These are phyloP conservation scores for Casuarina glauca DNA, from an alignment of 306 rosid genomes.

Conservation along the genomic window DNA sequence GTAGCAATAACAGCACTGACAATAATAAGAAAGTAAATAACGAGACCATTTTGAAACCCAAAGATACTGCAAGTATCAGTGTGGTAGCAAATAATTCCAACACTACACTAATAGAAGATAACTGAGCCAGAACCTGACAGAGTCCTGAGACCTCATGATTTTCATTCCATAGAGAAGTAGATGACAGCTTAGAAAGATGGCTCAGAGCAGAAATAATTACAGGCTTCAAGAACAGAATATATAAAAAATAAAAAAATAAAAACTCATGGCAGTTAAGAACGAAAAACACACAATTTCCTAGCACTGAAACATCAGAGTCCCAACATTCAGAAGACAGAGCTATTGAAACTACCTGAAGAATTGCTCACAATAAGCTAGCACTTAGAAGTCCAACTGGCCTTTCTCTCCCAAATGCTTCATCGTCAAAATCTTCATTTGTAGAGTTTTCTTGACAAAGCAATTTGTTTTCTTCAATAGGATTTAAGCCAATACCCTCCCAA, in stretches of 20 bases:
- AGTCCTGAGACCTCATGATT: neutral
- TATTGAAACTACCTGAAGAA: constrained; percentile 60
- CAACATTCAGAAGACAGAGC: constrained; percentile 23
- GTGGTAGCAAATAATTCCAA: neutral
- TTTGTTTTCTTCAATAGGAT: constrained; percentile 49
- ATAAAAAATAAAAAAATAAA: neutral
- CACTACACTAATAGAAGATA: neutral
- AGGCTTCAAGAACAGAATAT: constrained; percentile 7
- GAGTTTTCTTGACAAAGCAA: constrained; percentile 92
- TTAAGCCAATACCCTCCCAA: constrained; percentile 65
- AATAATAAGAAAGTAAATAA: neutral
- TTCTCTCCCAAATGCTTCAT: constrained; percentile 77
- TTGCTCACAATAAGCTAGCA: constrained; percentile 65
- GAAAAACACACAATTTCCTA: neutral
- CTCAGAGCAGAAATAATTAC: neutral
- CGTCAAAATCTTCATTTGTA: constrained; percentile 86
- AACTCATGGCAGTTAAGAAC: no score
- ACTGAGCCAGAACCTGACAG: neutral
- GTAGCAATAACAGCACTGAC: neutral
- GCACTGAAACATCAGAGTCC: neutral
- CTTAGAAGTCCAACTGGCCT: constrained; percentile 64
- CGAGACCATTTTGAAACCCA: neutral
- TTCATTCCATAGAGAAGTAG: neutral
- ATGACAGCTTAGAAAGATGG: neutral
- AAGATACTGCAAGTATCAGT: neutral